Percentiles rank a stretch among this genome's conserved stretches.
Conservation (phyloP, 106 monocot genomes). For the Dendrobium chrysotoxum region DNA sequence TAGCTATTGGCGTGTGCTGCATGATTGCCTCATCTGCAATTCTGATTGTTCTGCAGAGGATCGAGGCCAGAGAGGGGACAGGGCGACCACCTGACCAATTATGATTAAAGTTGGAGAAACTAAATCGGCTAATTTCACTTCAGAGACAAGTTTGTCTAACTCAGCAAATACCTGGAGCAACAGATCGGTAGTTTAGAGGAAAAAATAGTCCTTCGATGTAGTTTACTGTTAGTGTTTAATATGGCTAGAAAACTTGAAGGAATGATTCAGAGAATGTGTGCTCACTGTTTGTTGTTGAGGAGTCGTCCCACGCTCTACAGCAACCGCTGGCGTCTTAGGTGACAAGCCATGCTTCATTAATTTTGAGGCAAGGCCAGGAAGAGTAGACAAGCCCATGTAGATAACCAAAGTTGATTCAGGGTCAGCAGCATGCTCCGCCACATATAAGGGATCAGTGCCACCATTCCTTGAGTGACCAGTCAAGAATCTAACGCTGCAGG, state of each 20-base stretch:
- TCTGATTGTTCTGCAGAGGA: slow-evolving; percentile 14
- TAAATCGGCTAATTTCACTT: slow-evolving; percentile 57
- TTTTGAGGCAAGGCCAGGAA: slow-evolving; percentile 57
- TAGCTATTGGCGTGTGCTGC: not conserved
- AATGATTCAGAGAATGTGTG: not conserved
- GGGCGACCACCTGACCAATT: slow-evolving; percentile 72
- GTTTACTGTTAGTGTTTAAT: not conserved
- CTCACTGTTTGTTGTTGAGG: slow-evolving; percentile 77
- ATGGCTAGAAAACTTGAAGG: not conserved
- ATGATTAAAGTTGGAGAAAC: slow-evolving; percentile 88
- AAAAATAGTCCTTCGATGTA: not conserved
- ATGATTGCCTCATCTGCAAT: not conserved
- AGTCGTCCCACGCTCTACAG: slow-evolving; percentile 95
- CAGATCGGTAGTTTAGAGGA: not conserved
- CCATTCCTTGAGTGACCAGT: slow-evolving; percentile 96
- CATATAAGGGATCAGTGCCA: slow-evolving; percentile 77
- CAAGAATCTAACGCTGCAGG: slow-evolving; percentile 73
- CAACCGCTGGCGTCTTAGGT: slow-evolving; percentile 71
- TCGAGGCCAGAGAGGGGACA: slow-evolving; percentile 72
- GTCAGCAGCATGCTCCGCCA: slow-evolving; percentile 75
- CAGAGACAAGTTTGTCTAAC: slow-evolving; percentile 51
- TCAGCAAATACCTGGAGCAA: slow-evolving; percentile 65
- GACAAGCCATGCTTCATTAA: slow-evolving; percentile 69
- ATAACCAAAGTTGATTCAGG: slow-evolving; percentile 85
- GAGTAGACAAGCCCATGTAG: slow-evolving; percentile 95